phyloP scores from a whole-genome alignment of 768 basidiomycete genomes.

The Boletus fagicola region DNA sequence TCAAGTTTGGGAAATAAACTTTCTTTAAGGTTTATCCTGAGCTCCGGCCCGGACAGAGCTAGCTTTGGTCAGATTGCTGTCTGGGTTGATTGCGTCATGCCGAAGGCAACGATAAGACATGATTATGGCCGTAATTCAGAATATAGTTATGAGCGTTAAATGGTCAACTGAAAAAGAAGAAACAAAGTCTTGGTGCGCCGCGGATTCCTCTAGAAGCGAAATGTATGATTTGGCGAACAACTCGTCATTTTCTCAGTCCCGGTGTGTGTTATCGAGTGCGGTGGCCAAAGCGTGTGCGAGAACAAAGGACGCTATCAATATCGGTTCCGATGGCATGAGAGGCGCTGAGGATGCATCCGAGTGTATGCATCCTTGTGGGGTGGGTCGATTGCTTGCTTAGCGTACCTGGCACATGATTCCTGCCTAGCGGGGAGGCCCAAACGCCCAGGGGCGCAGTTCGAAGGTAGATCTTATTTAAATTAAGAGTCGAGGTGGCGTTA shows the following conservation, averaged over 20 bases:
- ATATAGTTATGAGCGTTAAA: background rate
- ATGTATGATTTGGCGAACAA: background rate
- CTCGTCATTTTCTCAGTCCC: background rate
- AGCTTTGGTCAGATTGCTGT: background rate
- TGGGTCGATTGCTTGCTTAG: background rate
- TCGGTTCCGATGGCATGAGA: background rate
- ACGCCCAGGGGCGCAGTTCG: background rate
- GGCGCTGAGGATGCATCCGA: background rate
- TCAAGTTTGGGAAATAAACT: conserved; percentile 2
- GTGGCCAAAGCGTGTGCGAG: background rate
- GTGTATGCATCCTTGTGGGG: background rate
- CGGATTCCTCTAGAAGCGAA: background rate
- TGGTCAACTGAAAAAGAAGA: background rate
- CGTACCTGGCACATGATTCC: background rate
- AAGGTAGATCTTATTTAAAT: conserved; percentile 1
- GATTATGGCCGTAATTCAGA: background rate
- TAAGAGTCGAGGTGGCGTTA: background rate
- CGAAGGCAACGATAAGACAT: background rate
- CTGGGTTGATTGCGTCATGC: background rate
- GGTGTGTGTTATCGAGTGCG: background rate
- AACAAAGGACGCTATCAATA: background rate
- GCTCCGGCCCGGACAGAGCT: background rate
- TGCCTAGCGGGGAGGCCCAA: background rate
- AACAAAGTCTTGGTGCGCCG: background rate
- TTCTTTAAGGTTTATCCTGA: background rate